Conservation (phyloP, 208 protist species). For the Acanthamoeba divionensis region DNA sequence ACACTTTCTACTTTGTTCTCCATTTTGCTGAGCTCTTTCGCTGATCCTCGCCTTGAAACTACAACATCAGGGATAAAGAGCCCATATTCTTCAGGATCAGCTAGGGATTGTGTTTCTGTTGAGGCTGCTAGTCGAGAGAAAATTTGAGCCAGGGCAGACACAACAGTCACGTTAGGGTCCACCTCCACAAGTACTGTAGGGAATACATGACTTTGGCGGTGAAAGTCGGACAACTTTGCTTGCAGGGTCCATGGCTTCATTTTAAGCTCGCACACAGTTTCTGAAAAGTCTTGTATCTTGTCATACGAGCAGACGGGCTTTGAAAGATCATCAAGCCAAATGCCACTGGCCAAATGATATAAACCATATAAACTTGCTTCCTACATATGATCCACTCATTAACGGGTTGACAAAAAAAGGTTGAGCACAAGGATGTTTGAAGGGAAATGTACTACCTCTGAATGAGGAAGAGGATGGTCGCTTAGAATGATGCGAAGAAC, state of each 20-base stretch:
- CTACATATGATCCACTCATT: no score
- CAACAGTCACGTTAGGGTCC: neutral
- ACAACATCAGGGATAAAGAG: neutral
- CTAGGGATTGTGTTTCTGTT: no score
- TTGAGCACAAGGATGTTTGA: neutral
- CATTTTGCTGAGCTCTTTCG: neutral
- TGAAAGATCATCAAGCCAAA: conserved; percentile 2
- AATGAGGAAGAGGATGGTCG: neutral
- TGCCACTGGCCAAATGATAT: neutral
- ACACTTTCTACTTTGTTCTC: no score
- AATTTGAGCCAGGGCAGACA: neutral
- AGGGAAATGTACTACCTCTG: neutral
- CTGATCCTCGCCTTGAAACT: neutral
- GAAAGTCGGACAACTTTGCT: no score
- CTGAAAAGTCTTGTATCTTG: neutral
- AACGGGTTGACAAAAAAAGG: neutral
- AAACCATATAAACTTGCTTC: neutral
- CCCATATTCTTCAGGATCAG: neutral
- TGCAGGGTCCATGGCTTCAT: neutral
- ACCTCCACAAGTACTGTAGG: neutral
- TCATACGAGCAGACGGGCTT: neutral
- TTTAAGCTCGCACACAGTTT: conserved; percentile 11
- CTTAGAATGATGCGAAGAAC: neutral
- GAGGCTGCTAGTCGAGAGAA: neutral
- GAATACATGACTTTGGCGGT: no score